Evolutionary conservation across 441 rosid genomes (phyloP), one percentile per base, ranked within the genome.

Genomic region (Populus hybrid): DNA sequence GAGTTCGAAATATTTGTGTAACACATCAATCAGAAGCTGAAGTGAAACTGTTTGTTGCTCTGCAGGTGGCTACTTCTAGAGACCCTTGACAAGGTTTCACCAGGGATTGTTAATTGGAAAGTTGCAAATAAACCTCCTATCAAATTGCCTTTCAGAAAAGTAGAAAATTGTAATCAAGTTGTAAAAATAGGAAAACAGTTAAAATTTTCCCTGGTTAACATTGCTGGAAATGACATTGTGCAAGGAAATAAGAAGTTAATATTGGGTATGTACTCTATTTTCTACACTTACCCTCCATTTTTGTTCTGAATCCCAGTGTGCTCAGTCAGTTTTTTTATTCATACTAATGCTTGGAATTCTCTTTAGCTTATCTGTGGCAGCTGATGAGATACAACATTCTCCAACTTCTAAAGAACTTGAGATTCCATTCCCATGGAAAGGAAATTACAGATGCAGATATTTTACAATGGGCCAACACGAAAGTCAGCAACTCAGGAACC

Each of bases 351-450:
- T 46, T 72, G 57, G 28, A 70, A 12, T 59, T 24, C 32, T 81
- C 32, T 81, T 28, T 70, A 96, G 99, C 98, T 82, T 96, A 90
- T 86, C 85, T 96, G 46, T 94, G 99, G 99, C 99, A 96, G 86
- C 85, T 96, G 87, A 94, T 94, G 99, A 91, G 99, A 84, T 90
- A 80, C 73, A 91, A 88, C 77, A 92, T 96, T 86, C 97, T 96
- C 73, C 98, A 94, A 84, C 98, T 94, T 76, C 89, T 96, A 46
- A 94, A 89, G 88, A 92, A 87, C 84, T 87, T 96, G 78, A 86
- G 98, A 84, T 82, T 88, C 68, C 95, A 88, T 67, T 88, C 97
- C 68, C 92, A 85, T 77, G 97, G 97, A 7, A 96, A 90, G 87
- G 98, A 93, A 86, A 91, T 96, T 74, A 83, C 87, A 3, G 99